Evolutionary conservation across 306 rosid genomes (phyloP), one percentile per base, ranked within the genome.

Genomic region (Prunus mira): DNA sequence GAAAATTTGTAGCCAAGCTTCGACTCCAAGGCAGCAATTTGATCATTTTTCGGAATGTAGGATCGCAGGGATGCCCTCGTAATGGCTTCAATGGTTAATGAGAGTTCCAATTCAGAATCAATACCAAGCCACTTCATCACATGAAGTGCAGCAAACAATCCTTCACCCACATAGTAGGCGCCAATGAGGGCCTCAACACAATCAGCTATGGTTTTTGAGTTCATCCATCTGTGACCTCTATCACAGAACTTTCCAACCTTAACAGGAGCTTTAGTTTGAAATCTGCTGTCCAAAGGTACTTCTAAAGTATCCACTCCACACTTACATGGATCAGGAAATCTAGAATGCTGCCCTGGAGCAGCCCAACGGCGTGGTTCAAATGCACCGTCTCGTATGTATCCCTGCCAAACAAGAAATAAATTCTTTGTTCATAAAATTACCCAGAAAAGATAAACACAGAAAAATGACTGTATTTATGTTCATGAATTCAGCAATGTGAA

Each of bases 331-430:
- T 83, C 87, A 18, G 86, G 65, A 20, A 85, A 82, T 76, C 88
- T 57, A 62, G 86, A 76, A 79, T 12, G 71, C 74, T 95, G 97
- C 76, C 99, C 99, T 3, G 97, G 97, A 74, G 99, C 99, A 79
- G 80, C 83, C 99, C 99, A 95, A 34, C 97, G 97, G 30, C 97
- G 96, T 14, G 97, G 96, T 79, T 95, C 99, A 82, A 95, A 92
- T 69, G 97, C 90, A 49, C 88, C 67, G 71, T 95, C 97, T 45
- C 90, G 87, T 58, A 92, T 87, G 77, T 90, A 92, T 56, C 89
- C 97, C 97, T 91, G 76, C 55, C 9, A 73, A 66, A 67, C 10
- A 11, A 79, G 76, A 73, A 86, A 38, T 74, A 4, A 49, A 49
- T 15, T 49, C 52, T 18, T 49, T 13, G 52, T 49, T 49, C 52